phyloP scores from a whole-genome alignment of 2,329 filamentous ascomycete genomes.

The Knoxdaviesia capensis region DNA sequence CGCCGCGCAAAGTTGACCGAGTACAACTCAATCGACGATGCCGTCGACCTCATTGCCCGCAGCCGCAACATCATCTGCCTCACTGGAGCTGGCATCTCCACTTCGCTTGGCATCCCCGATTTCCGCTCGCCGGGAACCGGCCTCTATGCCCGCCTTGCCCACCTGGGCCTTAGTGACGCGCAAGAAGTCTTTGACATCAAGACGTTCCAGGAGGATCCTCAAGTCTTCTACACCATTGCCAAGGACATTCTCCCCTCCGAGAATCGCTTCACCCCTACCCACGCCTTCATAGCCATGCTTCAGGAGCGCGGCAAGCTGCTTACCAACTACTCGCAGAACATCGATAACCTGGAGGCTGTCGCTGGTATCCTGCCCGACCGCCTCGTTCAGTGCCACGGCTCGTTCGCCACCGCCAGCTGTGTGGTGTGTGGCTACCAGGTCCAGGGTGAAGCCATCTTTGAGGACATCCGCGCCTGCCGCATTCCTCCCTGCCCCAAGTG shows the following conservation, averaged over 20 bases:
- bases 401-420: slow-evolving; percentile 82
- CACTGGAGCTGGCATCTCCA: slow-evolving; percentile 91
- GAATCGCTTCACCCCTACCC: slow-evolving; percentile 71
- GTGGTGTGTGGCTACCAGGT: slow-evolving; percentile 61
- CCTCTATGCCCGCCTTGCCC: slow-evolving; percentile 68
- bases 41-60: slow-evolving; percentile 52
- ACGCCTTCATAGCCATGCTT: slow-evolving; percentile 79
- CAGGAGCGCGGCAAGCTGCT: slow-evolving; percentile 77
- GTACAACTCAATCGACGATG: slow-evolving; percentile 79
- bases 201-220: slow-evolving; percentile 69
- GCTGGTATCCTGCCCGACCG: slow-evolving; percentile 68
- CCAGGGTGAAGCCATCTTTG: slow-evolving; percentile 57
- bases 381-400: slow-evolving; percentile 89
- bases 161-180: slow-evolving; percentile 61
- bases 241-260: slow-evolving; percentile 73
- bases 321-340: slow-evolving; percentile 97
- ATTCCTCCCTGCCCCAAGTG: slow-evolving; percentile 67
- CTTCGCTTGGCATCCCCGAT: slow-evolving; percentile 88
- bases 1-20: slow-evolving; percentile 61
- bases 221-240: slow-evolving; percentile 78
- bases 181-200: slow-evolving; percentile 91
- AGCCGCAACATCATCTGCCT: slow-evolving; percentile 78
- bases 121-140: slow-evolving; percentile 88
- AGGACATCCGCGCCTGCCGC: slow-evolving; percentile 52
- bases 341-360: slow-evolving; percentile 82